phyloP scores from a whole-genome alignment of 352 stramenopile genomes.

The Globisporangium cystogenes region DNA sequence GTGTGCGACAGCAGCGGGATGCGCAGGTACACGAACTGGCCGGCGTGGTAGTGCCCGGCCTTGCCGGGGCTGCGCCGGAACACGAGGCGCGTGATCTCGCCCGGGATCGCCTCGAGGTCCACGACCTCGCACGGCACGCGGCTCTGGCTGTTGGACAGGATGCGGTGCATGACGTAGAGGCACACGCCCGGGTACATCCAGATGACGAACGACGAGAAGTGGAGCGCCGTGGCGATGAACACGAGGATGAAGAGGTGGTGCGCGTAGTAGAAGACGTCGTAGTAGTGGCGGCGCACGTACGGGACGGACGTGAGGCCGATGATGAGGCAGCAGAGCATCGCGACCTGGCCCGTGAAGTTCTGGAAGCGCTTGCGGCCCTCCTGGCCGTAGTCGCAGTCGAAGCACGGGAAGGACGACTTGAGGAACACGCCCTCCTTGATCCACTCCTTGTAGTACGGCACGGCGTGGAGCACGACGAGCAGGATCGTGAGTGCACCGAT shows the following conservation, averaged over 20 bases:
- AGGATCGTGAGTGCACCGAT: conserved; percentile 71
- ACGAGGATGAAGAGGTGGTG: conserved; percentile 87
- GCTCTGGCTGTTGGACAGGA: conserved; percentile 62
- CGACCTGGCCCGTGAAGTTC: conserved; percentile 75
- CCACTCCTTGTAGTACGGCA: conserved; percentile 76
- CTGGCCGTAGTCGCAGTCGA: conserved; percentile 62
- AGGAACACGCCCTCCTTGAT: conserved; percentile 49
- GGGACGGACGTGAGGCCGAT: conserved; percentile 75
- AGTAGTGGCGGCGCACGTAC: conserved; percentile 67
- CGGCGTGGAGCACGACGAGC: conserved; percentile 52
- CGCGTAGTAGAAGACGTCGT: conserved; percentile 86
- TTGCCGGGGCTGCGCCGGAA: conserved; percentile 71
- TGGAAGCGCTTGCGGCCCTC: conserved; percentile 57
- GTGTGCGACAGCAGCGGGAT: conserved; percentile 63
- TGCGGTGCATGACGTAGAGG: conserved; percentile 80
- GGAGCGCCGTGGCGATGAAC: conserved; percentile 52
- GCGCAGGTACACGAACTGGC: conserved; percentile 76
- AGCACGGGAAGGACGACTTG: conserved; percentile 50
- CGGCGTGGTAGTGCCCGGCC: conserved; percentile 75
- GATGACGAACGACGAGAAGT: conserved; percentile 80
- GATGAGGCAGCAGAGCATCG: conserved; percentile 58
- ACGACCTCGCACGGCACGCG: conserved; percentile 71
- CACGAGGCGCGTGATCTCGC: conserved; percentile 77
- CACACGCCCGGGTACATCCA: conserved; percentile 81
- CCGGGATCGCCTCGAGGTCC: conserved; percentile 76